Conservation (phyloP, 306 rosid species). For the Begonia loranthoides region DNA sequence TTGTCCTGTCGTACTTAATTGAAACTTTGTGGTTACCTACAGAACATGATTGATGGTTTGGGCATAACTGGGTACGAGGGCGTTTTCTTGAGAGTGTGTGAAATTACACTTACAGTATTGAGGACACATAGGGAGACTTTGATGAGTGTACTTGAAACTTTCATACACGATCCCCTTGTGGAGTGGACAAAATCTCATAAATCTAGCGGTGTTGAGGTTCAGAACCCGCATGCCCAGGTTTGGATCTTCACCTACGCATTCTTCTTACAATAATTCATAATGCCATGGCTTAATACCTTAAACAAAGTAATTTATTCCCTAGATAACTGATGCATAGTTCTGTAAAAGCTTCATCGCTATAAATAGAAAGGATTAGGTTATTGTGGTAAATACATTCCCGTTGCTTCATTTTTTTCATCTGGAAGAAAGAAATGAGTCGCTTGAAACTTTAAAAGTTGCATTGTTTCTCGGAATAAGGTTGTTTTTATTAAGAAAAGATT, state of each 20-base stretch:
- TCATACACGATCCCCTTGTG: slow-evolving; percentile 93
- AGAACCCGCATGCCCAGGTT: slow-evolving; percentile 97
- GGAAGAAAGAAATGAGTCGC: no score
- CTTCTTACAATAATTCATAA: neutral
- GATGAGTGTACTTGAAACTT: slow-evolving; percentile 94
- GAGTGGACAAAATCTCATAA: slow-evolving; percentile 96
- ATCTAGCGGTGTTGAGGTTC: slow-evolving; percentile 90
- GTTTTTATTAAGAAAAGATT: neutral
- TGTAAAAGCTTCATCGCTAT: no score
- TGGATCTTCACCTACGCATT: slow-evolving; percentile 6
- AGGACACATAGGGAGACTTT: slow-evolving; percentile 92
- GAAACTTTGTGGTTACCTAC: slow-evolving; percentile 11
- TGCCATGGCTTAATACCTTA: no score
- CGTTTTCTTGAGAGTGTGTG: slow-evolving; percentile 75
- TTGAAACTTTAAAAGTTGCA: no score
- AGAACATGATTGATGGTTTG: slow-evolving; percentile 98
- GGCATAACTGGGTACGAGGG: slow-evolving; percentile 98
- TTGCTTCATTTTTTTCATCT: no score
- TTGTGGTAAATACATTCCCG: no score
- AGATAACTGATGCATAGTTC: no score
- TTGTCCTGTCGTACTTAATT: no score
- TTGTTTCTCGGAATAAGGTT: neutral
- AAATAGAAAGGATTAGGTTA: no score
- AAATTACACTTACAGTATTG: slow-evolving; percentile 82
- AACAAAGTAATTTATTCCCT: no score